Conservation (phyloP, 352 stramenopile species). For the Phytopythium ostracodes region DNA sequence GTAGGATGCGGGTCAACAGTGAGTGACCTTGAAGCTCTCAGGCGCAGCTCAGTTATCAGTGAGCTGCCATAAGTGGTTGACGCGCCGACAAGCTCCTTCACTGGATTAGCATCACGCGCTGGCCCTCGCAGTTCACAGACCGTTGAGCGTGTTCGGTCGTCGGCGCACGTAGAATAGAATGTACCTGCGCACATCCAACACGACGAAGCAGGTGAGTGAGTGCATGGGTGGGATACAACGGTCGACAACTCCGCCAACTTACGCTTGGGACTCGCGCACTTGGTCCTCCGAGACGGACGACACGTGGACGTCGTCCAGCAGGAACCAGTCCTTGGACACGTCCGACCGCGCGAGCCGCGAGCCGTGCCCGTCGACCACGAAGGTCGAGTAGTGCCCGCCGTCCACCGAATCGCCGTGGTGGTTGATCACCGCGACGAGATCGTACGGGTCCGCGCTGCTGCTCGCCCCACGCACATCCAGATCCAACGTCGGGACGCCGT, state of each 20-base stretch:
- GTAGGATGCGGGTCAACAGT: too few species aligned
- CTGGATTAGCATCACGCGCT: too few species aligned
- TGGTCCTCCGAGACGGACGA: constrained; percentile 25
- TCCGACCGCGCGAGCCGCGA: constrained; percentile 1
- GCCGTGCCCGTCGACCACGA: constrained; percentile 19
- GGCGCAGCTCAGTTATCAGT: too few species aligned
- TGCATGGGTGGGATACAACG: neutral
- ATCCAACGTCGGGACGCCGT: constrained; percentile 5
- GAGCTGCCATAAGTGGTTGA: too few species aligned
- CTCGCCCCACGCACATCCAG: neutral
- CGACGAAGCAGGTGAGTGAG: constrained; percentile 4
- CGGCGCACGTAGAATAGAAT: constrained; percentile 21
- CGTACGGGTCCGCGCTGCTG: constrained; percentile 41
- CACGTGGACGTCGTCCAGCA: constrained; percentile 58
- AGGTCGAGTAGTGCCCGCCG: constrained; percentile 71
- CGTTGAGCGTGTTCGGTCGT: neutral
- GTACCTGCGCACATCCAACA: constrained; percentile 12
- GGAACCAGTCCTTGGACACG: constrained; percentile 37
- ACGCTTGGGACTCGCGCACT: constrained; percentile 54
- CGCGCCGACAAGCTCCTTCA: too few species aligned
- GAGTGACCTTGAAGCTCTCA: too few species aligned
- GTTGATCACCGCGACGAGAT: constrained; percentile 55
- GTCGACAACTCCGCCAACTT: constrained; percentile 12
- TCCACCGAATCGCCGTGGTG: constrained; percentile 69
- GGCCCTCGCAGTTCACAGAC: neutral